A percentile compares a stretch with the other conserved stretches of the same genome.
Conservation (phyloP, 177 flowering plant genomes). For the Tripterygium wilfordii region DNA sequence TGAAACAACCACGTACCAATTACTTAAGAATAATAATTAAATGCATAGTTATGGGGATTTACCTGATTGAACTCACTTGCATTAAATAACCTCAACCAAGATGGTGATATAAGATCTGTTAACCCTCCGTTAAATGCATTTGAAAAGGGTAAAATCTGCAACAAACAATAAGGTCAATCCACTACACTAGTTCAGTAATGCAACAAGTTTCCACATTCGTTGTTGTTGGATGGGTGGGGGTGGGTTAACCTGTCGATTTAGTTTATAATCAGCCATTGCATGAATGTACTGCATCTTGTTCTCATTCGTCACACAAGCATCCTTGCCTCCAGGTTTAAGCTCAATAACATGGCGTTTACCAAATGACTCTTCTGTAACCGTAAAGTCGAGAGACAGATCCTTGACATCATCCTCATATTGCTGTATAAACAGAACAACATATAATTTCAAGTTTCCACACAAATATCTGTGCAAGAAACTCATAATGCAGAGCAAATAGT, state of each 20-base stretch:
- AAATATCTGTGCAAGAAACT: too few species aligned
- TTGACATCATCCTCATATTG: constrained; percentile 80
- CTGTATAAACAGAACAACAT: constrained; percentile 33
- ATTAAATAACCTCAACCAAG: constrained; percentile 95
- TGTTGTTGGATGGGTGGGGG: too few species aligned
- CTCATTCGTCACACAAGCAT: constrained; percentile 78
- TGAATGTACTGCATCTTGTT: constrained; percentile 94
- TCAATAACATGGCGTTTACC: constrained; percentile 69
- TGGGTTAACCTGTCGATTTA: constrained; percentile 93
- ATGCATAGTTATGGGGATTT: background rate
- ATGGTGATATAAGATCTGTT: constrained; percentile 80
- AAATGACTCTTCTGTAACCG: constrained; percentile 81
- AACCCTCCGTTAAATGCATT: constrained; percentile 95
- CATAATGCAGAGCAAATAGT: too few species aligned
- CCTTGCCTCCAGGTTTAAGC: constrained; percentile 93
- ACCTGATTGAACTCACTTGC: constrained; percentile 99
- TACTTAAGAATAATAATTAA: too few species aligned
- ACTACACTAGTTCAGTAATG: background rate
- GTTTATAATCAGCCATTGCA: constrained; percentile 97
- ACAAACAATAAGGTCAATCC: constrained; percentile 3
- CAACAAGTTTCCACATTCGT: constrained; percentile 2
- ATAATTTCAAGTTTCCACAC: too few species aligned
- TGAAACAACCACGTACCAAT: too few species aligned
- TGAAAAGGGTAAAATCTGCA: constrained; percentile 86
- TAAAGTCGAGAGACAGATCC: constrained; percentile 91